These are phyloP conservation scores for Hyaloperonospora brassicae DNA, from an alignment of 352 stramenopile genomes.

Conservation along the genomic window DNA sequence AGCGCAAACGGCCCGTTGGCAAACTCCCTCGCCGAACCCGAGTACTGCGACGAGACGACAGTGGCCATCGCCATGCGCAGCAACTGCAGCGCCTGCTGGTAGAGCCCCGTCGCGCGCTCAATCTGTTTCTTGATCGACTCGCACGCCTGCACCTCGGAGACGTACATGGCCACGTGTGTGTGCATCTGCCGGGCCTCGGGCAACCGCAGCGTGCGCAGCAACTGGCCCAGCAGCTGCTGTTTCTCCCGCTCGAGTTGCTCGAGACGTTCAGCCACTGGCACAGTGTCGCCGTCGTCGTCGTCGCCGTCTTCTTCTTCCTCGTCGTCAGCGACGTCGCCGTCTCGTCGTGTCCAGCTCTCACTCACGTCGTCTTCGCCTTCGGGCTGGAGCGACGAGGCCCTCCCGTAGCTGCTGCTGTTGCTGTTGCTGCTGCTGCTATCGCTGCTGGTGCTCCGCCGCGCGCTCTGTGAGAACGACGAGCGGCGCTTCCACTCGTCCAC, in stretches of 20 bases:
- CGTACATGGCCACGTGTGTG: conserved; percentile 67
- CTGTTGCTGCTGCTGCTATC: too few relatives aligned
- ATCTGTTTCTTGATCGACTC: conserved; percentile 69
- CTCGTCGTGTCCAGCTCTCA: too few relatives aligned
- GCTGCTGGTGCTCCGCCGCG: too few relatives aligned
- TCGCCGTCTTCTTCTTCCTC: too few relatives aligned
- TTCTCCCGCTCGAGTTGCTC: conserved; percentile 52
- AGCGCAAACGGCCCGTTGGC: conserved; percentile 53
- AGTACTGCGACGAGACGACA: conserved; percentile 60
- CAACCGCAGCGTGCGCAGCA: conserved; percentile 37
- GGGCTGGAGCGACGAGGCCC: conserved; percentile 12
- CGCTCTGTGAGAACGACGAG: conserved; percentile 22
- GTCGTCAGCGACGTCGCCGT: too few relatives aligned
- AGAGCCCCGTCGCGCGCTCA: conserved; percentile 41
- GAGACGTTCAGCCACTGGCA: conserved; percentile 31
- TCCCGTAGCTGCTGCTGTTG: background rate
- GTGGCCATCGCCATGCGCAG: conserved; percentile 56
- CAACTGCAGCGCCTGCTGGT: conserved; percentile 56
- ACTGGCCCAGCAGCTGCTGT: conserved; percentile 37
- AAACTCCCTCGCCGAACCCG: conserved; percentile 60
- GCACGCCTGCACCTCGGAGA: conserved; percentile 58
- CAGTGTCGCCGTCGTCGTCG: conserved; percentile 14
- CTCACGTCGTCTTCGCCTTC: conserved; percentile 18
- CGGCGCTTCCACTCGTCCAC: conserved; percentile 39
- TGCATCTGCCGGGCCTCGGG: conserved; percentile 59